Evolutionary conservation across 2,329 filamentous ascomycete species (phyloP).

Genomic region (Botryosphaeria dothidea): DNA sequence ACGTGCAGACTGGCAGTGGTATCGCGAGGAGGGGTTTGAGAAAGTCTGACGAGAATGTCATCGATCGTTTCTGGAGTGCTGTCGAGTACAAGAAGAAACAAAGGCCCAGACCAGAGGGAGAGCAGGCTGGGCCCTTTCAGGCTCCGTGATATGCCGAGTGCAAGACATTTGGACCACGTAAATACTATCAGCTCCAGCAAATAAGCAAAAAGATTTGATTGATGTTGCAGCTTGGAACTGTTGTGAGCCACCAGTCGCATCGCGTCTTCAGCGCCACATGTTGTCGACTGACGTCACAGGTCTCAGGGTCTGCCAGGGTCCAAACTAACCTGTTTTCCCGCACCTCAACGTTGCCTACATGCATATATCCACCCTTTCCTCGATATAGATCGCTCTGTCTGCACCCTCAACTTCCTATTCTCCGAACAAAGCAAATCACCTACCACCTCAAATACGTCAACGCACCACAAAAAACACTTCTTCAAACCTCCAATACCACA

Average conservation of each 20-base stretch:
- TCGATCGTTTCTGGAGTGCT: background rate
- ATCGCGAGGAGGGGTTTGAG: constrained; percentile 1
- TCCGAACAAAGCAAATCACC: background rate
- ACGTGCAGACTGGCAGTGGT: background rate
- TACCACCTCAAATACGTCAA: background rate
- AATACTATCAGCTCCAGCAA: background rate
- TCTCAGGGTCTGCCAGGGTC: background rate
- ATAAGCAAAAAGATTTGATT: background rate
- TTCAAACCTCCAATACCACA: background rate
- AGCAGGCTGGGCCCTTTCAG: background rate
- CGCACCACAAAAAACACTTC: background rate
- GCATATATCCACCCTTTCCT: background rate
- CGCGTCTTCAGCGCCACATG: background rate
- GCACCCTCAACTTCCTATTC: background rate
- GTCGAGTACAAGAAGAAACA: background rate
- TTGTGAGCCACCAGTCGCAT: background rate
- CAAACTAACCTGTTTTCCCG: constrained; percentile 10
- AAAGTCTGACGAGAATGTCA: background rate
- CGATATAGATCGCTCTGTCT: too few relatives aligned
- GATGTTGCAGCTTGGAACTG: background rate
- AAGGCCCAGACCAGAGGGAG: background rate
- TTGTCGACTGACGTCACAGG: constrained; percentile 4
- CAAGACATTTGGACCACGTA: background rate
- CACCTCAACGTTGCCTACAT: background rate
- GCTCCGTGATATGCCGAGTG: background rate